These are phyloP conservation scores for Aspergillus floridensis DNA, from an alignment of 2,329 filamentous ascomycete species.

Conservation along the genomic window DNA sequence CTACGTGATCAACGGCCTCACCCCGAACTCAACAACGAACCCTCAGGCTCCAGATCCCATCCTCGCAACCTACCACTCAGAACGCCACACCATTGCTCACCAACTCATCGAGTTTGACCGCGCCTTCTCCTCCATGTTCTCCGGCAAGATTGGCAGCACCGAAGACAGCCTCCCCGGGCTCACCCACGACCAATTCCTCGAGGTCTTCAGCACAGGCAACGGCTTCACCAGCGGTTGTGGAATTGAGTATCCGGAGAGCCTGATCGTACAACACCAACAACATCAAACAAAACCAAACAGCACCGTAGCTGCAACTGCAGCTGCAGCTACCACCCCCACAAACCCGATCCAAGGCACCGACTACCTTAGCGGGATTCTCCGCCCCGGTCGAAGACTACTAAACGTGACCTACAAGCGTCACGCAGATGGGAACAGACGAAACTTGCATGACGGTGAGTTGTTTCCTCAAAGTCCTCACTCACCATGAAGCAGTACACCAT, in stretches of 20 bases:
- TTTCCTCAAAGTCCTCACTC: no score
- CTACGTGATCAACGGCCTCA: conserved; percentile 37
- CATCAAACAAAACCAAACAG: neutral
- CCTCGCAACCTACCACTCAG: conserved; percentile 38
- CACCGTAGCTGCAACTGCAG: neutral
- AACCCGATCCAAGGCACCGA: conserved; percentile 33
- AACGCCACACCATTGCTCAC: conserved; percentile 38
- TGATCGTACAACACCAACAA: conserved; percentile 17
- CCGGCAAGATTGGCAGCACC: conserved; percentile 34
- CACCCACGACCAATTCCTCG: conserved; percentile 35
- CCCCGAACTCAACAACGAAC: conserved; percentile 18
- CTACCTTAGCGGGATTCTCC: conserved; percentile 35
- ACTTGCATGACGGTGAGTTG: conserved; percentile 37
- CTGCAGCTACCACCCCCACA: neutral
- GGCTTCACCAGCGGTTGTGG: conserved; percentile 42
- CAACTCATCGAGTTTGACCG: conserved; percentile 42
- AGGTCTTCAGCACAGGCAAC: conserved; percentile 38
- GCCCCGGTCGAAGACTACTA: conserved; percentile 35
- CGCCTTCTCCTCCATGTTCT: conserved; percentile 41
- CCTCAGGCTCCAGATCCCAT: conserved; percentile 22
- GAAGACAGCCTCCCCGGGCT: conserved; percentile 26
- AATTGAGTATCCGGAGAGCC: conserved; percentile 36
- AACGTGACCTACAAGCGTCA: conserved; percentile 35
- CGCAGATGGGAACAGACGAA: conserved; percentile 35
- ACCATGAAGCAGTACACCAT: no score